Evolutionary conservation across 2,329 filamentous ascomycete genomes (phyloP).

Genomic region (Esteya vermicola): DNA sequence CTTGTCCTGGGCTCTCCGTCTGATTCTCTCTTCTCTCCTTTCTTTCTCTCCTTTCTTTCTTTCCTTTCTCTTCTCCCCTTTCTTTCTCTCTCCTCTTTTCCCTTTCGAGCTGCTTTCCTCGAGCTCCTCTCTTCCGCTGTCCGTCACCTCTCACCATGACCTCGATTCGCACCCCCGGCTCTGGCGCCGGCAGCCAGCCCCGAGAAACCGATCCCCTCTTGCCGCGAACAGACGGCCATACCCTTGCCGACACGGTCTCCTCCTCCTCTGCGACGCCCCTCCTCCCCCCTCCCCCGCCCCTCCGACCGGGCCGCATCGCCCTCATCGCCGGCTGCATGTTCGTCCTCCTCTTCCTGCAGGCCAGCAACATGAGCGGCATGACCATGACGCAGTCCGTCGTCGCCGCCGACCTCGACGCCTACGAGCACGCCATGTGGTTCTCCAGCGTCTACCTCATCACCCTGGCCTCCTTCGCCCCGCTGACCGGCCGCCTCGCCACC

Average conservation of each 20-base stretch:
- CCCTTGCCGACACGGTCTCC: background rate
- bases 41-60: background rate
- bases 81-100: background rate
- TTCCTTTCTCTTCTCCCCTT: background rate
- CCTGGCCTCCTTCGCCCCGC: constrained; percentile 49
- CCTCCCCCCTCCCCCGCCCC: background rate
- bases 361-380: constrained; percentile 64
- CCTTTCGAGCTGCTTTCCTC: no score
- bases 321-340: constrained; percentile 39
- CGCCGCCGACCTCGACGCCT: constrained; percentile 60
- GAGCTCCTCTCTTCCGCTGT: background rate
- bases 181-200: no score
- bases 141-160: background rate
- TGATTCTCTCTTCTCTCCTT: background rate
- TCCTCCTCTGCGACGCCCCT: background rate
- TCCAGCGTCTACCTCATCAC: constrained; percentile 58
- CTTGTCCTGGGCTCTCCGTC: background rate
- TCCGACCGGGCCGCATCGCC: constrained; percentile 17
- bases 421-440: constrained; percentile 65
- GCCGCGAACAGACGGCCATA: no score
- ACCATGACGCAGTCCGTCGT: constrained; percentile 69
- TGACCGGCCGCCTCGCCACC: constrained; percentile 57
- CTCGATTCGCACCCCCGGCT: no score
- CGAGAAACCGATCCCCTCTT: background rate
- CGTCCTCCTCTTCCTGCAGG: constrained; percentile 45